Evolutionary conservation across 371 early-diverging fungal genomes (phyloP).

Genomic region (Conidiobolus incongruus): DNA sequence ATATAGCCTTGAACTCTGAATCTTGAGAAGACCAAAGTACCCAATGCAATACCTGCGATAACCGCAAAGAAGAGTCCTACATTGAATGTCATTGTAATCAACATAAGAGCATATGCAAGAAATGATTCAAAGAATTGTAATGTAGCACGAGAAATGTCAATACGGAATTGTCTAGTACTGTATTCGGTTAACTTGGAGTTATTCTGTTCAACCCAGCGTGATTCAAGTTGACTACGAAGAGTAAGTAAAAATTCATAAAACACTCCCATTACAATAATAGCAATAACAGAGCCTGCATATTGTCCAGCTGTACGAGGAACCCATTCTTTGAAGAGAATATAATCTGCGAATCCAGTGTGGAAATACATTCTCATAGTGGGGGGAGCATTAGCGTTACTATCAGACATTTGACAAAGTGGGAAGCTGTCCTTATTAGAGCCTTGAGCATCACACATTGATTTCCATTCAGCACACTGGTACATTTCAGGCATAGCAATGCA

Average conservation of each 20-base stretch:
- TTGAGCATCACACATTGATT: conserved; percentile 17
- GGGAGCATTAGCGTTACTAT: too few relatives aligned
- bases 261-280: conserved; percentile 15
- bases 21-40: conserved; percentile 19
- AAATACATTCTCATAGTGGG: conserved; percentile 42
- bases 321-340: conserved; percentile 22
- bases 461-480: conserved; percentile 23
- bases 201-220: conserved; percentile 10
- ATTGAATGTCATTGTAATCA: conserved; percentile 43
- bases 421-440: neutral
- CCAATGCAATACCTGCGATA: conserved; percentile 23
- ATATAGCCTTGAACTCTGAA: conserved; percentile 3
- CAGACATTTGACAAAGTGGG: conserved; percentile 6
- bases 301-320: conserved; percentile 12
- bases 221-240: conserved; percentile 12
- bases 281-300: conserved; percentile 15
- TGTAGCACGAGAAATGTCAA: conserved; percentile 6
- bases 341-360: conserved; percentile 21
- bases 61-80: conserved; percentile 31
- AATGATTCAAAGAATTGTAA: conserved; percentile 15
- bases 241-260: conserved; percentile 12
- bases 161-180: neutral
- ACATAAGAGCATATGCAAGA: conserved; percentile 27
- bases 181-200: neutral
- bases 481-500: conserved; percentile 32